Conservation (phyloP, 140 eudicot species). For the Erigeron philadelphicus region DNA sequence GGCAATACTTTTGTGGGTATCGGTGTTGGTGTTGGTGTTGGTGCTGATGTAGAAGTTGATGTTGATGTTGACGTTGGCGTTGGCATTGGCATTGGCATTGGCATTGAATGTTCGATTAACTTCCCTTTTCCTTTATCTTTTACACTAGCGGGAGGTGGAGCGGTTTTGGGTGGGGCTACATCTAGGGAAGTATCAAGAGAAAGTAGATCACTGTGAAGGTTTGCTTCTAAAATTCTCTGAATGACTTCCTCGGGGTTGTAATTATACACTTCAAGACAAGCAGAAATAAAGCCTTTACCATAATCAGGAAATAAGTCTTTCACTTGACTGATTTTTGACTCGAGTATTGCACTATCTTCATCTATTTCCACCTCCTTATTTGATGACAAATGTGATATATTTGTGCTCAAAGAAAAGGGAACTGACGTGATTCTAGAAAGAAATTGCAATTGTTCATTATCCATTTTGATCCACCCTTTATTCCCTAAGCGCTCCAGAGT, state of each 20-base stretch:
- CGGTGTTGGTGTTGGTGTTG: constrained; percentile 19
- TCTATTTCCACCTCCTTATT: constrained; percentile 39
- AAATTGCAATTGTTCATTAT: constrained; percentile 58
- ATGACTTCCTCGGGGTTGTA: constrained; percentile 84
- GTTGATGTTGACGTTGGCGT: too few relatives aligned
- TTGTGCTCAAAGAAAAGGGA: constrained; percentile 24
- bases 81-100: background rate
- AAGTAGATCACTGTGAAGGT: constrained; percentile 67
- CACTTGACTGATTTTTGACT: constrained; percentile 86
- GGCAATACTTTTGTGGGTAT: constrained; percentile 18
- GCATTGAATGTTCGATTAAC: constrained; percentile 36
- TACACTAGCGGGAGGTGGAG: constrained; percentile 28
- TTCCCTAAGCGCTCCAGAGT: constrained; percentile 46
- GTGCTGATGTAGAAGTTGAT: constrained; percentile 9
- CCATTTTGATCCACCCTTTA: constrained; percentile 74
- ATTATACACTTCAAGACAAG: constrained; percentile 89
- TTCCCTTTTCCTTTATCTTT: constrained; percentile 90
- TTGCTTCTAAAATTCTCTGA: constrained; percentile 82
- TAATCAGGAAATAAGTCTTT: constrained; percentile 91
- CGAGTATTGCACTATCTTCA: constrained; percentile 70
- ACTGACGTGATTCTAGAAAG: constrained; percentile 44
- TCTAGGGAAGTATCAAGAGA: constrained; percentile 61
- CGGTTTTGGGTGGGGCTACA: constrained; percentile 35
- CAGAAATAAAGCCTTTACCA: constrained; percentile 73
- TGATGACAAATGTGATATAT: constrained; percentile 17